Evolutionary conservation across 106 monocot species (phyloP).

Genomic region (Dendrobium huoshanense): DNA sequence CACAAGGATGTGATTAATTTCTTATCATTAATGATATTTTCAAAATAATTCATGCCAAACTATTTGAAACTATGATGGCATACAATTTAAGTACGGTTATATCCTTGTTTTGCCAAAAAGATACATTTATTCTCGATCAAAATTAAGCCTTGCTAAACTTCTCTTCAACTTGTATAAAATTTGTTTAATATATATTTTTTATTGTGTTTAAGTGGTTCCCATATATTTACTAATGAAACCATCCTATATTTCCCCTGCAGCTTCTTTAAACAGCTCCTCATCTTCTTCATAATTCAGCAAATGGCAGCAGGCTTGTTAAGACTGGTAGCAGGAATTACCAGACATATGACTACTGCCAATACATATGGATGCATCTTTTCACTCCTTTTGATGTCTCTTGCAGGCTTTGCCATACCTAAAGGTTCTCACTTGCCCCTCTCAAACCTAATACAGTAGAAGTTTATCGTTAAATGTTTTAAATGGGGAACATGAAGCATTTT

Average conservation of each 20-base stretch:
- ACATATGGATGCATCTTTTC: neutral
- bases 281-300: conserved; percentile 50
- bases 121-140: neutral
- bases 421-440: conserved; percentile 11
- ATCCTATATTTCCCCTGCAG: conserved; percentile 11
- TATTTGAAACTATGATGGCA: neutral
- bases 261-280: conserved; percentile 57
- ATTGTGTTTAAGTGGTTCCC: neutral
- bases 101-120: neutral
- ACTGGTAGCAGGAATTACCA: conserved; percentile 49
- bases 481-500: neutral
- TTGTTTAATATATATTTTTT: neutral
- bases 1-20: neutral
- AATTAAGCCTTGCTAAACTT: neutral
- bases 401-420: conserved; percentile 66
- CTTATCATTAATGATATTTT: neutral
- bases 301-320: conserved; percentile 74
- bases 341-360: conserved; percentile 7
- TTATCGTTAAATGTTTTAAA: neutral
- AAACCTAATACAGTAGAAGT: neutral
- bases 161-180: neutral
- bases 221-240: neutral
- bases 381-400: conserved; percentile 43
- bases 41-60: neutral
- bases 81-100: too few relatives aligned